A percentile compares a stretch with the other conserved stretches of the same genome.
These are phyloP conservation scores for Dryas drummondii DNA, from an alignment of 306 rosid species.

Conservation along the genomic window DNA sequence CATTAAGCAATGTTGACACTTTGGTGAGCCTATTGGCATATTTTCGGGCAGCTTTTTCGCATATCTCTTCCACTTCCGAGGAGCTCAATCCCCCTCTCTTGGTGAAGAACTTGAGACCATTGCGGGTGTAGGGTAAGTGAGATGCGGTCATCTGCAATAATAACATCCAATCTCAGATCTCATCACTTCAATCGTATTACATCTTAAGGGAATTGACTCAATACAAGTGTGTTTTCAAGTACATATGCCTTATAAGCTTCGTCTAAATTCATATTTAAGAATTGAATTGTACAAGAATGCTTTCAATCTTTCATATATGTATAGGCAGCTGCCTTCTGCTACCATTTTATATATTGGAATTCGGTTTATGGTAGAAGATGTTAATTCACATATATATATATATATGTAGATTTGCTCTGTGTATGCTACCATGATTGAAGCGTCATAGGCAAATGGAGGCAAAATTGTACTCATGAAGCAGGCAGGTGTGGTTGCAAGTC, in stretches of 20 bases:
- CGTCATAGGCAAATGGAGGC: constrained; percentile 72
- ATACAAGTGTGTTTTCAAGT: background rate
- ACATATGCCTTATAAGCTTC: background rate
- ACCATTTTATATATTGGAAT: background rate
- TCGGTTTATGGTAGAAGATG: background rate
- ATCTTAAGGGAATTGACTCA: no score
- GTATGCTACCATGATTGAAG: constrained; percentile 77
- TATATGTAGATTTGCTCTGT: background rate
- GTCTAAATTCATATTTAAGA: no score
- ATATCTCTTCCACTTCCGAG: constrained; percentile 71
- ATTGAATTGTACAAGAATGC: no score
- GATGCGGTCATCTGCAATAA: constrained; percentile 83
- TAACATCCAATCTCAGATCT: background rate
- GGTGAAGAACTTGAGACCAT: constrained; percentile 85
- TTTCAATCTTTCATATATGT: no score
- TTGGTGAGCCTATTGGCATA: constrained; percentile 67
- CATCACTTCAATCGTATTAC: background rate
- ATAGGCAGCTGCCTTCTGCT: no score
- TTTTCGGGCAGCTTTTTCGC: constrained; percentile 70
- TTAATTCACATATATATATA: background rate
- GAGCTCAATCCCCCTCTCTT: constrained; percentile 79
- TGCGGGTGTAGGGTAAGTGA: constrained; percentile 84
- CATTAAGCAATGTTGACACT: constrained; percentile 55
- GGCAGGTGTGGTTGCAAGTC: constrained; percentile 90
- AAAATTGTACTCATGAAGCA: constrained; percentile 96